phyloP scores from a whole-genome alignment of 306 rosid genomes.

The Rosa rugosa region DNA sequence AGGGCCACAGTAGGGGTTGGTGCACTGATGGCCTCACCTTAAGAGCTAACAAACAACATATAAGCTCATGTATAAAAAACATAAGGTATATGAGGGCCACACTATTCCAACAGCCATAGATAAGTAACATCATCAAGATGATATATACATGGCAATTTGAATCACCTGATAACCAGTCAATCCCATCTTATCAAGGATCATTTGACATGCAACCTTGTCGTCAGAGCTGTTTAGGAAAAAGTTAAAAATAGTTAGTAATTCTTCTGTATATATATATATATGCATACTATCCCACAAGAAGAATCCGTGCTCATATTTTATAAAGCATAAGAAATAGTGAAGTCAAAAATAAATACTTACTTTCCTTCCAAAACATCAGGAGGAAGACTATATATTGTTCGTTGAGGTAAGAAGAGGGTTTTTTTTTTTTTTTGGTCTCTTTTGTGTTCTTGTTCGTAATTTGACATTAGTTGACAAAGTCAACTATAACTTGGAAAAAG shows the following conservation, averaged over 20 bases:
- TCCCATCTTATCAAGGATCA: constrained; percentile 87
- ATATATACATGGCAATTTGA: constrained; percentile 29
- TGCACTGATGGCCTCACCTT: background rate
- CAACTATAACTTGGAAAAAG: no score
- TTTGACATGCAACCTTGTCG: constrained; percentile 87
- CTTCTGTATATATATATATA: background rate
- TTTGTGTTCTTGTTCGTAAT: no score
- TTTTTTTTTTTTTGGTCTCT: no score
- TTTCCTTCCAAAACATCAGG: constrained; percentile 96
- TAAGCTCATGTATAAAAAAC: background rate
- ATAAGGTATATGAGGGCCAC: background rate
- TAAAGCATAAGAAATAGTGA: constrained; percentile 1
- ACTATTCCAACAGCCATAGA: constrained; percentile 12
- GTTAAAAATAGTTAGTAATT: constrained; percentile 18
- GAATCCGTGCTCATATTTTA: background rate
- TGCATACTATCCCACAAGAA: background rate
- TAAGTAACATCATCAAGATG: constrained; percentile 25
- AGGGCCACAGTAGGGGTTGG: background rate
- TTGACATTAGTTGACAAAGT: no score
- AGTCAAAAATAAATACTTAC: constrained; percentile 51
- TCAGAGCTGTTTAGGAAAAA: constrained; percentile 66
- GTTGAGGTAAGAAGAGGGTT: no score
- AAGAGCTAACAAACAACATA: background rate
- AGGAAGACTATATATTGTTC: constrained; percentile 49
- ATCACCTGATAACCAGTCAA: constrained; percentile 97